Conservation (phyloP, 202 grass and related monocot genomes). For the Hordeum pubiflorum region DNA sequence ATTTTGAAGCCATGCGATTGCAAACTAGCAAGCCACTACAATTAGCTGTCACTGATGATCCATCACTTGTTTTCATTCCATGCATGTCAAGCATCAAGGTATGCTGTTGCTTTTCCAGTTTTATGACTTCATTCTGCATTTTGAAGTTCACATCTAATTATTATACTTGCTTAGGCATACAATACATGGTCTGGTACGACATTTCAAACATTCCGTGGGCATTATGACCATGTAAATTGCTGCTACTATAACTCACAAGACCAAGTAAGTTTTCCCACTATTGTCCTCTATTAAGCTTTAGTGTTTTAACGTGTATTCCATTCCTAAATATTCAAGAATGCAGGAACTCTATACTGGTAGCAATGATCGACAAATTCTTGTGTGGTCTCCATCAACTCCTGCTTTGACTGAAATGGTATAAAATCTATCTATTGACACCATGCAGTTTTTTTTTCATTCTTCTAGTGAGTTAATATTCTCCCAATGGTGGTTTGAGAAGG, state of each 20-base stretch:
- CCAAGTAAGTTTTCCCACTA: conserved; percentile 42
- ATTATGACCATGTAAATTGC: conserved; percentile 89
- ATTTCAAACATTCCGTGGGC: conserved; percentile 56
- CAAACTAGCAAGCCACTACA: conserved; percentile 80
- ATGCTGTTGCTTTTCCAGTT: conserved; percentile 19
- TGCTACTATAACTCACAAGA: conserved; percentile 61
- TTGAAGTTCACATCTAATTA: conserved; percentile 16
- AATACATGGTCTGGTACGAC: conserved; percentile 67
- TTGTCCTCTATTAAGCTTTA: not conserved
- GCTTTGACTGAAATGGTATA: conserved; percentile 64
- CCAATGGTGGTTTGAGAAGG: not conserved
- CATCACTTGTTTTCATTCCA: conserved; percentile 77
- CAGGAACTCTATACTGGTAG: conserved; percentile 95
- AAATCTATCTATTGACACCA: not conserved
- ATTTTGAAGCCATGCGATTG: conserved; percentile 74
- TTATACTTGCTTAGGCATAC: conserved; percentile 52
- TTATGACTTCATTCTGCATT: not conserved
- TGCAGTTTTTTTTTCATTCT: conserved; percentile 9
- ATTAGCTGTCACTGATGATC: conserved; percentile 60
- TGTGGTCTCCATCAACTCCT: conserved; percentile 74
- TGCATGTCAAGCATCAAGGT: conserved; percentile 94
- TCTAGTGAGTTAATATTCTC: not conserved
- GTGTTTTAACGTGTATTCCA: not conserved
- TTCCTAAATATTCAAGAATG: conserved; percentile 26
- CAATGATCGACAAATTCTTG: conserved; percentile 96